These are phyloP conservation scores for Pseudocercospora vitis DNA, from an alignment of 2,329 filamentous ascomycete genomes.

Conservation along the genomic window DNA sequence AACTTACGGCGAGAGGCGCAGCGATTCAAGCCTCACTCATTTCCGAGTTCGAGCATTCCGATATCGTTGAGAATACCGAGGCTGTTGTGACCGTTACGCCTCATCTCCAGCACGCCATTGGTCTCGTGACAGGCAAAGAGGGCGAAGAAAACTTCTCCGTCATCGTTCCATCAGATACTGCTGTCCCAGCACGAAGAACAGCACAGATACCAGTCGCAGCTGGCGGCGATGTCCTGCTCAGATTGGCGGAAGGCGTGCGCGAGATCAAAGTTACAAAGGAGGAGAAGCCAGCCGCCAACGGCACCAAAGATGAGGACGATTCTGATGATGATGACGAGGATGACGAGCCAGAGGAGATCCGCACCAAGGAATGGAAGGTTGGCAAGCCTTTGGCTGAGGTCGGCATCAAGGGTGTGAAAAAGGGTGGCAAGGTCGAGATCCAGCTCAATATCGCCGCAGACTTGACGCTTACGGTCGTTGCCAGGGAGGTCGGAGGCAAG, in stretches of 20 bases:
- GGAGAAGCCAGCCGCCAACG: slow-evolving; percentile 65
- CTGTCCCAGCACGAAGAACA: slow-evolving; percentile 82
- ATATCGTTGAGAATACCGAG: slow-evolving; percentile 95
- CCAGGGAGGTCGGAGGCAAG: slow-evolving; percentile 83
- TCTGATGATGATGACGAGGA: slow-evolving; percentile 61
- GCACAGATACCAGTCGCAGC: slow-evolving; percentile 73
- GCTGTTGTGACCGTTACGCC: slow-evolving; percentile 91
- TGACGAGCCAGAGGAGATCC: slow-evolving; percentile 82
- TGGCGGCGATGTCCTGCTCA: slow-evolving; percentile 84
- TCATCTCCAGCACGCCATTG: slow-evolving; percentile 84
- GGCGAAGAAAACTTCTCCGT: slow-evolving; percentile 71
- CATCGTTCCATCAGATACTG: slow-evolving; percentile 81
- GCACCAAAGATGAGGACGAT: slow-evolving; percentile 57
- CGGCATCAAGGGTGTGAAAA: slow-evolving; percentile 78
- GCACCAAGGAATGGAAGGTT: slow-evolving; percentile 91
- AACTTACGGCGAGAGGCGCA: slow-evolving; percentile 83
- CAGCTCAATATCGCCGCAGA: slow-evolving; percentile 85
- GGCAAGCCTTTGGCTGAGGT: slow-evolving; percentile 81
- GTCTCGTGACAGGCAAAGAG: slow-evolving; percentile 64
- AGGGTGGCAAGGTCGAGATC: slow-evolving; percentile 87
- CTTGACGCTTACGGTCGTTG: slow-evolving; percentile 74
- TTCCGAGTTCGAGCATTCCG: slow-evolving; percentile 87
- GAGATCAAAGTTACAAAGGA: slow-evolving; percentile 93
- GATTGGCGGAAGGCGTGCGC: slow-evolving; percentile 81
- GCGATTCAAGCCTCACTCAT: slow-evolving; percentile 94